These are phyloP conservation scores for Musa balbisiana DNA, from an alignment of 202 grass and related monocot species.

Conservation along the genomic window DNA sequence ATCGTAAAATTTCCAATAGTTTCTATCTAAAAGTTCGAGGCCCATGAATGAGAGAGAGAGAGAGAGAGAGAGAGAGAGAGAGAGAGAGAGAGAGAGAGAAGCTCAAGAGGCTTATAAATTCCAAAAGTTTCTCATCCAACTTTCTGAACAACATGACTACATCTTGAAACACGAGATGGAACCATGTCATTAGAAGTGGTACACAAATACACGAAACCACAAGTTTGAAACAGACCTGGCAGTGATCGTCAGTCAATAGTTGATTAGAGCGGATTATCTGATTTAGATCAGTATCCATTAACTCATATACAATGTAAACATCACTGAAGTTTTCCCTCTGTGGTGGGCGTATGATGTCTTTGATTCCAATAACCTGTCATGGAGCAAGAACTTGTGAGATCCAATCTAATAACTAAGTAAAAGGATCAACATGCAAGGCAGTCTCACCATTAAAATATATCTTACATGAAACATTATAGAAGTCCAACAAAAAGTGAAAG, in stretches of 20 bases:
- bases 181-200: neutral
- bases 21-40: too few relatives aligned
- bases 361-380: conserved; percentile 67
- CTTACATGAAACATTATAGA: neutral
- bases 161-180: neutral
- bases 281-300: conserved; percentile 98
- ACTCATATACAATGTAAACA: conserved; percentile 71
- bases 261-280: conserved; percentile 89
- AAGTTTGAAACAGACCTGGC: conserved; percentile 52
- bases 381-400: conserved; percentile 20
- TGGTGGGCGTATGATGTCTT: conserved; percentile 79
- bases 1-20: neutral
- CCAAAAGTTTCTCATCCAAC: too few relatives aligned
- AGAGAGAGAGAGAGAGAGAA: too few relatives aligned
- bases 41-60: too few relatives aligned
- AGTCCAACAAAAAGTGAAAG: neutral
- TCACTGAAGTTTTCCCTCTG: conserved; percentile 81
- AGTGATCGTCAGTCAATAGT: conserved; percentile 76
- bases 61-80: too few relatives aligned
- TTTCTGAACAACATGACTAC: neutral
- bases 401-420: too few relatives aligned
- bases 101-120: too few relatives aligned
- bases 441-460: too few relatives aligned
- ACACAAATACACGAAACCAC: conserved; percentile 2
- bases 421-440: too few relatives aligned